phyloP scores from a whole-genome alignment of 2,329 filamentous ascomycete genomes.

The Penicillium digitatum region DNA sequence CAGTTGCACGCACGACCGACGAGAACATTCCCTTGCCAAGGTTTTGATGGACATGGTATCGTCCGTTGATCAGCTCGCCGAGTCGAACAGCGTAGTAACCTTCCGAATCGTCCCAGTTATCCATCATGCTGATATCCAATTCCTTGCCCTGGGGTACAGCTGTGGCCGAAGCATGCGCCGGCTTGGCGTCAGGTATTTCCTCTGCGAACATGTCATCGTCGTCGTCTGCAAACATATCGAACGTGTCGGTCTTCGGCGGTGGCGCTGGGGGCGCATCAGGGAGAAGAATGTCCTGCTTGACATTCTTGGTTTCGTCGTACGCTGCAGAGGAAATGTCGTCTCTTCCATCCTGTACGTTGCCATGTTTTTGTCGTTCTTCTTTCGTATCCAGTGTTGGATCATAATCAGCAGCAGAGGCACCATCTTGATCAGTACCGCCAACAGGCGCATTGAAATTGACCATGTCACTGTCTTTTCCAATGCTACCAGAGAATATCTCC shows the following conservation, averaged over 20 bases:
- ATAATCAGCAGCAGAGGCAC: constrained; percentile 88
- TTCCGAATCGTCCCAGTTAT: constrained; percentile 90
- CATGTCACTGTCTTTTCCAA: constrained; percentile 64
- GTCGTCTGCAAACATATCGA: constrained; percentile 61
- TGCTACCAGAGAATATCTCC: constrained; percentile 56
- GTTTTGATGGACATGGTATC: constrained; percentile 82
- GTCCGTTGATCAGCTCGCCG: constrained; percentile 81
- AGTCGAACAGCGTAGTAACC: constrained; percentile 95
- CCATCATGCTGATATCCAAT: constrained; percentile 70
- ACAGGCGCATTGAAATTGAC: constrained; percentile 51
- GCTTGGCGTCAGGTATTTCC: constrained; percentile 52
- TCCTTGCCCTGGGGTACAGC: constrained; percentile 53
- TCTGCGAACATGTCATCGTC: constrained; percentile 90
- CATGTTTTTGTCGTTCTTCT: constrained; percentile 71
- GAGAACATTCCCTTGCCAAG: constrained; percentile 96
- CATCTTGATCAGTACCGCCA: constrained; percentile 57
- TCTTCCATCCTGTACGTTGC: constrained; percentile 56
- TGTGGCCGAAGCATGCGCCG: constrained; percentile 48
- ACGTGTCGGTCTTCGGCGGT: constrained; percentile 48
- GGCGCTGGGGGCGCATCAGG: constrained; percentile 34
- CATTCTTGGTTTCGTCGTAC: constrained; percentile 57
- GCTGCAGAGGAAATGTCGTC: constrained; percentile 52
- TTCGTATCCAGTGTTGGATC: constrained; percentile 85
- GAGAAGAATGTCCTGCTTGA: constrained; percentile 51
- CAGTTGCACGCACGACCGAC: constrained; percentile 83